Base-by-base conservation (phyloP, 2,329 filamentous ascomycete species). In the Fusarium proliferatum region DNA sequence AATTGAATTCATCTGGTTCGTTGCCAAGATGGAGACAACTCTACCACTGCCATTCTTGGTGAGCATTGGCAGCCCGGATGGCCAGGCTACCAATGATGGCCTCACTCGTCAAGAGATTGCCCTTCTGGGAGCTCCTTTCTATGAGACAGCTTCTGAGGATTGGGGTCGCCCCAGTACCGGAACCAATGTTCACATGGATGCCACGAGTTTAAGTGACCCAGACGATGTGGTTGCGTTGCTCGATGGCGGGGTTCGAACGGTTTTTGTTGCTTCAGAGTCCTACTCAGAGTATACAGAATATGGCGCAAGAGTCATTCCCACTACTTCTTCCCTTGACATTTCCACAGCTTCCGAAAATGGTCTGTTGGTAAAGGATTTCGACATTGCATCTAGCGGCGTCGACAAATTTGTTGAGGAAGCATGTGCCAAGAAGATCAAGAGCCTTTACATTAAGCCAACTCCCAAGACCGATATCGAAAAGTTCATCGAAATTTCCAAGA, bases 141-240 rank as follows among this genome's bases (percentile, higher is more conserved):
- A 91, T 73, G 84, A 88, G 62, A 88, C 86, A 33, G 85, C 86
- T 39, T 83, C 85, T 26, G 80, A 86, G 72, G 80, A 86, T 69
- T 81, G 91, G 59, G 81, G 82, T 36, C 84, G 84, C 65, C 85
- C 88, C 76, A 86, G 84, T 69, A 82, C 85, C 64, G 85, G 87
- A 39, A 87, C 88, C 72, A 85, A 88, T 74, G 89, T 93, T 73
- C 95, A 93, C 81, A 89, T 97, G 74, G 94, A 97, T 77, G 94
- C 91, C 57, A 92, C 93, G 9, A 84, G 84, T 28, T 86, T 98
- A 43, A 82, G 88, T 38, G 90, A 91, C 16, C 85, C 86, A 62
- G 92, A 95, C 74, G 93, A 97, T 72, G 86, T 98, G 41, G 84
- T 96, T 61, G 89, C 93, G 52, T 87, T 98, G 41, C 90, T 99